Conservation (phyloP, 78 protist genomes). For the Neovahlkampfia damariscottae region DNA sequence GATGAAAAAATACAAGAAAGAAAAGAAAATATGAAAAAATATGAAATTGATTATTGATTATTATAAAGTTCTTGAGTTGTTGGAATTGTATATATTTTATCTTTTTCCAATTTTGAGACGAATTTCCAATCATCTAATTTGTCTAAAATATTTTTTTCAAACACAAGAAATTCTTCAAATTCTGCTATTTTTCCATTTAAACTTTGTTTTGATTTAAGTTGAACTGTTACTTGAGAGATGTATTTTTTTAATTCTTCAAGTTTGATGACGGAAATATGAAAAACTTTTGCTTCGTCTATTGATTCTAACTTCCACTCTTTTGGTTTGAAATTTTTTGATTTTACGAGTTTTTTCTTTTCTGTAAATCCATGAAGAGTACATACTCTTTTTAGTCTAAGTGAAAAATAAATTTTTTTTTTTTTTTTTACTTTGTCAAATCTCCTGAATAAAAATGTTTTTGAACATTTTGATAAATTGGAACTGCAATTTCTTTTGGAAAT, state of each 20-base stretch:
- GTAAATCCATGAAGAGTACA: too few species aligned
- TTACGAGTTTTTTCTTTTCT: too few species aligned
- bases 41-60: neutral
- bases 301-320: too few species aligned
- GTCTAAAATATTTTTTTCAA: neutral
- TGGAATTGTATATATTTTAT: neutral
- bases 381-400: too few species aligned
- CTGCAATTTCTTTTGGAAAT: too few species aligned
- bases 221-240: neutral
- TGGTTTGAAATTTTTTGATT: too few species aligned
- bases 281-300: conserved; percentile 1
- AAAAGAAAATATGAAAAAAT: neutral
- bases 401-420: too few species aligned
- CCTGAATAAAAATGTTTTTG: too few species aligned
- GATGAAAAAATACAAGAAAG: neutral
- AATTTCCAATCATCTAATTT: neutral
- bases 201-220: neutral
- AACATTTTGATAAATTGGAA: too few species aligned
- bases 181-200: too few species aligned
- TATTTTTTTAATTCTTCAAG: neutral
- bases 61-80: neutral
- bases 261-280: neutral
- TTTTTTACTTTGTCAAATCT: too few species aligned
- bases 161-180: too few species aligned
- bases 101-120: neutral